Conservation (phyloP, 2,329 filamentous ascomycete genomes). For the Zymoseptoria passerinii region DNA sequence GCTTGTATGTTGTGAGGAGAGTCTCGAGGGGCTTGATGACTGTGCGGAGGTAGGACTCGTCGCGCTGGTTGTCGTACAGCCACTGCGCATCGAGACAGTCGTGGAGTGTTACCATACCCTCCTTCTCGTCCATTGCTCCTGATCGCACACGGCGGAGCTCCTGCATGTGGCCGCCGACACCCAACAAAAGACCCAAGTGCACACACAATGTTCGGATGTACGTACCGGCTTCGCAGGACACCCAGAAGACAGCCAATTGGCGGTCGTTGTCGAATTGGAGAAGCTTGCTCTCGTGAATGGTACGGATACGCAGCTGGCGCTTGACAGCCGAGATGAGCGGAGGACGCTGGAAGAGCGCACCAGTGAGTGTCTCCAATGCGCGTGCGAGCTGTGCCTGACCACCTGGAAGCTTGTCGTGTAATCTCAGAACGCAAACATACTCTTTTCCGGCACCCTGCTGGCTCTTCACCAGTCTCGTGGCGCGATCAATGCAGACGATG, state of each 20-base stretch:
- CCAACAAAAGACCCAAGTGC: constrained; percentile 67
- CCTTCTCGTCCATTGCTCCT: constrained; percentile 89
- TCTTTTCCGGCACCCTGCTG: constrained; percentile 99
- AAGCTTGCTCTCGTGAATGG: constrained; percentile 94
- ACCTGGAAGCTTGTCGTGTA: constrained; percentile 91
- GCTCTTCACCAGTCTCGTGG: constrained; percentile 94
- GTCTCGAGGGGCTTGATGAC: constrained; percentile 92
- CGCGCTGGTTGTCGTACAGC: constrained; percentile 88
- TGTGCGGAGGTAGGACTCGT: constrained; percentile 83
- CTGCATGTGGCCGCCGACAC: constrained; percentile 96
- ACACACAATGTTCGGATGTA: constrained; percentile 98
- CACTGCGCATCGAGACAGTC: constrained; percentile 94
- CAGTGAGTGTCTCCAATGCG: constrained; percentile 90
- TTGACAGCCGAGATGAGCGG: constrained; percentile 98
- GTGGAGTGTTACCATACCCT: constrained; percentile 85
- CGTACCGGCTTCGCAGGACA: constrained; percentile 95
- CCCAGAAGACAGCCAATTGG: constrained; percentile 97
- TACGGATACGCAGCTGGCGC: constrained; percentile 95
- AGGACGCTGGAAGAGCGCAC: constrained; percentile 92
- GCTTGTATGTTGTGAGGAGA: constrained; percentile 86
- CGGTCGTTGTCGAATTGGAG: constrained; percentile 96
- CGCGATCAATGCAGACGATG: constrained; percentile 92
- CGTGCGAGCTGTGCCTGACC: constrained; percentile 88
- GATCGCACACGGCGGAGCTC: constrained; percentile 88
- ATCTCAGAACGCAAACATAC: constrained; percentile 89